phyloP scores from a whole-genome alignment of 73 alveolate genomes.

The Durusdinium trenchii region DNA sequence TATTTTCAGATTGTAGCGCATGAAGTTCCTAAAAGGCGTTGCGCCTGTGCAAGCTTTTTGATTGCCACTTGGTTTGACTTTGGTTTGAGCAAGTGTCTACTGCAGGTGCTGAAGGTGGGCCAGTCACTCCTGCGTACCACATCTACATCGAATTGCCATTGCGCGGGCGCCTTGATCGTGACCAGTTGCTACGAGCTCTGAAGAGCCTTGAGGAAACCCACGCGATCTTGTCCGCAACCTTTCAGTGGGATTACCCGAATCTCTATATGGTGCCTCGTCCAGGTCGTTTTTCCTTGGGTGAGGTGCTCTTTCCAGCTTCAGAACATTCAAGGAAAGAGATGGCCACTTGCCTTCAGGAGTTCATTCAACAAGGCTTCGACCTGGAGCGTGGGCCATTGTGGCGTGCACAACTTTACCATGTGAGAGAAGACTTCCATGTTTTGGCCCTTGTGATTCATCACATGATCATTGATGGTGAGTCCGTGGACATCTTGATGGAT shows the following conservation, averaged over 20 bases:
- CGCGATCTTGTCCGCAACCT: background rate
- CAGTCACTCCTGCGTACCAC: conserved; percentile 11
- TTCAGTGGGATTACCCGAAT: background rate
- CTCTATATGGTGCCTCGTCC: too few relatives aligned
- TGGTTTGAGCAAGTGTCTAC: too few relatives aligned
- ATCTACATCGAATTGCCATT: conserved; percentile 7
- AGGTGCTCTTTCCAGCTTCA: too few relatives aligned
- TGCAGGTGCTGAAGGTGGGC: too few relatives aligned
- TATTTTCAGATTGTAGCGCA: too few relatives aligned
- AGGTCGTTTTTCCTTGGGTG: too few relatives aligned
- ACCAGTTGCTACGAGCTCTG: background rate
- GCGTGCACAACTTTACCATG: background rate
- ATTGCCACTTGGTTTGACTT: too few relatives aligned
- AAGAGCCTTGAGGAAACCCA: background rate
- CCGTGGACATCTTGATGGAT: background rate
- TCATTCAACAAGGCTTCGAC: background rate
- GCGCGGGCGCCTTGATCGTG: background rate
- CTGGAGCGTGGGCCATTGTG: background rate
- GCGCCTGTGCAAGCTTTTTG: too few relatives aligned
- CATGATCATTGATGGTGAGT: conserved; percentile 37
- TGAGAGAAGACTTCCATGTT: background rate
- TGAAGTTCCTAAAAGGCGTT: too few relatives aligned
- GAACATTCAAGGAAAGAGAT: too few relatives aligned
- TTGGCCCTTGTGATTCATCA: background rate
- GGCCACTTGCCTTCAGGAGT: background rate